A percentile compares a stretch with the other conserved stretches of the same genome.
Conservation (phyloP, 768 basidiomycete species). For the Naganishia antarctica region DNA sequence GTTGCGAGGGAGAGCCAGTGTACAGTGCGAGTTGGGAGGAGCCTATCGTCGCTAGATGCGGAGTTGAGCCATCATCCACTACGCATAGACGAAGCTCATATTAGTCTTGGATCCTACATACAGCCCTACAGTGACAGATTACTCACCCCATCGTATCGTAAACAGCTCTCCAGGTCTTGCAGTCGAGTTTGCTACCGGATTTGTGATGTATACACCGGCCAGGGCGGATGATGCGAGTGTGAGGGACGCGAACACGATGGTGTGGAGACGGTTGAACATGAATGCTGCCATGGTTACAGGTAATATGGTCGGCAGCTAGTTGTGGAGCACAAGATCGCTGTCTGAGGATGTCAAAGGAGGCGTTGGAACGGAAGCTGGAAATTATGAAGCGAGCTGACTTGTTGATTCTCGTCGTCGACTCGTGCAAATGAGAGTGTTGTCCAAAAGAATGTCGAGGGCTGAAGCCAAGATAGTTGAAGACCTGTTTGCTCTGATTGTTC, state of each 20-base stretch:
- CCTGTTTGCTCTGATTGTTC: too few species aligned
- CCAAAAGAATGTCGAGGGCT: too few species aligned
- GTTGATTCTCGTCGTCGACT: too few species aligned
- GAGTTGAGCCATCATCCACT: conserved; percentile 43
- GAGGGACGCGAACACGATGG: conserved; percentile 10
- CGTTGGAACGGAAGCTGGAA: background rate
- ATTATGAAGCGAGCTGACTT: background rate
- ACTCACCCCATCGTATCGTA: conserved; percentile 46
- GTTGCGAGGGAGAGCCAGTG: conserved; percentile 41
- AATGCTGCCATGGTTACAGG: background rate
- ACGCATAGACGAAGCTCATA: too few species aligned
- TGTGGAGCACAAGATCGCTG: too few species aligned
- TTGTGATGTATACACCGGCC: conserved; percentile 46
- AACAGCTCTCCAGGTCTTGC: conserved; percentile 40
- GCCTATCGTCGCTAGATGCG: conserved; percentile 39
- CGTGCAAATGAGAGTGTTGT: too few species aligned
- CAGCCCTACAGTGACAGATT: too few species aligned
- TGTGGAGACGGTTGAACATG: conserved; percentile 13
- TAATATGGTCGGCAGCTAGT: too few species aligned
- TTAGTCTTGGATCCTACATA: too few species aligned
- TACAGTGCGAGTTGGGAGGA: conserved; percentile 45
- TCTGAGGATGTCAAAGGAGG: too few species aligned
- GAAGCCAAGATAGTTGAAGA: too few species aligned
- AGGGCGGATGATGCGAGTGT: conserved; percentile 31
- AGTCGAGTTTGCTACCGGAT: conserved; percentile 35